Conservation (phyloP, 2,329 filamentous ascomycete genomes). For the Coniochaeta sp. region DNA sequence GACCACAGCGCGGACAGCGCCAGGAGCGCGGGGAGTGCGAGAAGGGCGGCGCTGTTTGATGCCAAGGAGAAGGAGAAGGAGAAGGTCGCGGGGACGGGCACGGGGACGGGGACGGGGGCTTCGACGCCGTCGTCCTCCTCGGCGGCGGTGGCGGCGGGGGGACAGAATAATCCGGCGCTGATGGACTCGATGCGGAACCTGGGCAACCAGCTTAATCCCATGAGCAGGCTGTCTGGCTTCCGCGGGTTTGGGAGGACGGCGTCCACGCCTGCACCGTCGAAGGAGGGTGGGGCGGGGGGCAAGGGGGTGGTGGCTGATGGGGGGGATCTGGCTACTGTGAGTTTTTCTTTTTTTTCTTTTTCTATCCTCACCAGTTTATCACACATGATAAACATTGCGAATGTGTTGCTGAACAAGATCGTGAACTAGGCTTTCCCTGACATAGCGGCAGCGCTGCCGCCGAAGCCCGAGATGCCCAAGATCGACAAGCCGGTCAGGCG, state of each 20-base stretch:
- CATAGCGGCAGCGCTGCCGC: slow-evolving; percentile 44
- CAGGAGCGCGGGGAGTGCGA: slow-evolving; percentile 37
- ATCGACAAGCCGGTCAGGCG: slow-evolving; percentile 61
- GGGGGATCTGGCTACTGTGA: slow-evolving; percentile 50
- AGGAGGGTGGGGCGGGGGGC: slow-evolving; percentile 3
- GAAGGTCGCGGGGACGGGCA: slow-evolving; percentile 8
- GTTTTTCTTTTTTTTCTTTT: slow-evolving; percentile 13
- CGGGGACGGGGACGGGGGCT: slow-evolving; percentile 19
- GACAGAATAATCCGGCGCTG: slow-evolving; percentile 47
- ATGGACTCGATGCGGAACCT: slow-evolving; percentile 78
- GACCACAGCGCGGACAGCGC: slow-evolving; percentile 73
- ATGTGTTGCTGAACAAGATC: background rate
- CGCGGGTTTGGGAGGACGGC: slow-evolving; percentile 62
- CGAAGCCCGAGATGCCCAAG: slow-evolving; percentile 42
- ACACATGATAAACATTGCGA: no score
- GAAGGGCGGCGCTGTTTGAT: slow-evolving; percentile 1
- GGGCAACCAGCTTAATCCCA: slow-evolving; percentile 73
- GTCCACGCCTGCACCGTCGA: slow-evolving; percentile 28
- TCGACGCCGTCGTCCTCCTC: slow-evolving; percentile 14
- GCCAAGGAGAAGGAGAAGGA: slow-evolving; percentile 22
- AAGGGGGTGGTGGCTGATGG: slow-evolving; percentile 34
- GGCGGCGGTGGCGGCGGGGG: no score
- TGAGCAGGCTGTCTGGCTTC: slow-evolving; percentile 69
- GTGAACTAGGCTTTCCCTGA: slow-evolving; percentile 50
- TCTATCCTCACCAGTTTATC: no score